Conservation (phyloP, 805 yeast species). For the Candida odintsovae region DNA sequence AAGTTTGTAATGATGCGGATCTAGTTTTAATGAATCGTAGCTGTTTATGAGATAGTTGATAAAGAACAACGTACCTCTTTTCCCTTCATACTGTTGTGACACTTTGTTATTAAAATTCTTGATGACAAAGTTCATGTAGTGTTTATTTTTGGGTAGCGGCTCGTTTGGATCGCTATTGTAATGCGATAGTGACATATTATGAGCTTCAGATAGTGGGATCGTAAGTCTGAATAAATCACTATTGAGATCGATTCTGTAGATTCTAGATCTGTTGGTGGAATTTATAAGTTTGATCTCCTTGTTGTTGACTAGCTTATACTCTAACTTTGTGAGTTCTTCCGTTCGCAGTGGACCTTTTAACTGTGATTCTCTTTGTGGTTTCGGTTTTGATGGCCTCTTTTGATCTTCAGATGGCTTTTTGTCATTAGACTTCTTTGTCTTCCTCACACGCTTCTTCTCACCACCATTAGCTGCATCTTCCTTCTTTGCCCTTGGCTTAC, state of each 20-base stretch:
- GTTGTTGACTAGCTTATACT: constrained; percentile 7
- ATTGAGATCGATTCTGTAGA: constrained; percentile 11
- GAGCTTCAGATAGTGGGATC: constrained; percentile 12
- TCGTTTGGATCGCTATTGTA: neutral
- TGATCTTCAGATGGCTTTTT: neutral
- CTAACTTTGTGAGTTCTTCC: constrained; percentile 11
- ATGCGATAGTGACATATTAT: constrained; percentile 2
- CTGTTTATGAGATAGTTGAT: constrained; percentile 19
- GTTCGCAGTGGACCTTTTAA: constrained; percentile 3
- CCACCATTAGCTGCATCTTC: neutral
- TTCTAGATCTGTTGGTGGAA: constrained; percentile 14
- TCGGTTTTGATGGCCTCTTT: neutral
- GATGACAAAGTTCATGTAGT: constrained; percentile 9
- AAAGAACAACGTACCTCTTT: constrained; percentile 14
- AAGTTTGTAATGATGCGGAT: constrained; percentile 12
- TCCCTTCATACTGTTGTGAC: constrained; percentile 1
- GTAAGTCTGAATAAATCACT: constrained; percentile 14
- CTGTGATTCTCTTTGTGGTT: constrained; percentile 1
- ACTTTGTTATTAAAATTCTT: constrained; percentile 21
- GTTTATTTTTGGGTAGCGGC: constrained; percentile 3
- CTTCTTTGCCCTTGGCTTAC: neutral
- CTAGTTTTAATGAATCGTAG: constrained; percentile 10
- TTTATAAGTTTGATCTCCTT: constrained; percentile 15
- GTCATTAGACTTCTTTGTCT: neutral
- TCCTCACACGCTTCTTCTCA: neutral